Conservation (phyloP, 2,329 filamentous ascomycete species). For the Arthrobotrys megalospora region DNA sequence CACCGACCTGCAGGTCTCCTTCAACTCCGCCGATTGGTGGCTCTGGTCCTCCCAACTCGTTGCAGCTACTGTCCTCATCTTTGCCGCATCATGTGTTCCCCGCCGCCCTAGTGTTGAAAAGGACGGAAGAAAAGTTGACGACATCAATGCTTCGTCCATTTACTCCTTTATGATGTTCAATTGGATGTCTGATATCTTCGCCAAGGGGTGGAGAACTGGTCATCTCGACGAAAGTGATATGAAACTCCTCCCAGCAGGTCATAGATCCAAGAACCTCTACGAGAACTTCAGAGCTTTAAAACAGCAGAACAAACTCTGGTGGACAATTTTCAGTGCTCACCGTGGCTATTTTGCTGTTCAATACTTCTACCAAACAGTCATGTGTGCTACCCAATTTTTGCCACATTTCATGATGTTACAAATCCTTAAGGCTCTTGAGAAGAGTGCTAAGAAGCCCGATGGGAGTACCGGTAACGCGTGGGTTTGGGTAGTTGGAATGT, state of each 20-base stretch:
- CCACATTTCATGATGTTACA: slow-evolving; percentile 79
- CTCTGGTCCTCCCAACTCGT: slow-evolving; percentile 59
- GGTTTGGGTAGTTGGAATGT: slow-evolving; percentile 78
- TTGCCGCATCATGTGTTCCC: slow-evolving; percentile 48
- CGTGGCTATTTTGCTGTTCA: slow-evolving; percentile 62
- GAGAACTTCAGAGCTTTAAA: slow-evolving; percentile 35
- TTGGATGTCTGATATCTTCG: slow-evolving; percentile 46
- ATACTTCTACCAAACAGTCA: slow-evolving; percentile 61
- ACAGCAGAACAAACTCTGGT: slow-evolving; percentile 40
- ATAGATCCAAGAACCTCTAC: slow-evolving; percentile 49
- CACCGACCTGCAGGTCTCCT: slow-evolving; percentile 54
- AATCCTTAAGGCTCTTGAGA: slow-evolving; percentile 77
- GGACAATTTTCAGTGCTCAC: slow-evolving; percentile 59
- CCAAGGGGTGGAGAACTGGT: slow-evolving; percentile 51
- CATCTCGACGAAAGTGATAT: slow-evolving; percentile 58
- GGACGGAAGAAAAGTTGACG: slow-evolving; percentile 50
- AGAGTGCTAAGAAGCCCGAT: slow-evolving; percentile 69
- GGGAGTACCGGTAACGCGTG: slow-evolving; percentile 73
- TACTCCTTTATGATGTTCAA: slow-evolving; percentile 35
- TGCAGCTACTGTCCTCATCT: slow-evolving; percentile 60
- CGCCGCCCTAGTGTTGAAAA: slow-evolving; percentile 53
- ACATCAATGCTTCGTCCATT: slow-evolving; percentile 36
- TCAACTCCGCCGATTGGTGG: slow-evolving; percentile 50
- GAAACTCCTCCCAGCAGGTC: slow-evolving; percentile 32
- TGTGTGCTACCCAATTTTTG: slow-evolving; percentile 72